Percentiles rank a stretch among this genome's conserved stretches.
Evolutionary conservation across 257 asterid genomes (phyloP).

Genomic region (Gentiana dahurica): DNA sequence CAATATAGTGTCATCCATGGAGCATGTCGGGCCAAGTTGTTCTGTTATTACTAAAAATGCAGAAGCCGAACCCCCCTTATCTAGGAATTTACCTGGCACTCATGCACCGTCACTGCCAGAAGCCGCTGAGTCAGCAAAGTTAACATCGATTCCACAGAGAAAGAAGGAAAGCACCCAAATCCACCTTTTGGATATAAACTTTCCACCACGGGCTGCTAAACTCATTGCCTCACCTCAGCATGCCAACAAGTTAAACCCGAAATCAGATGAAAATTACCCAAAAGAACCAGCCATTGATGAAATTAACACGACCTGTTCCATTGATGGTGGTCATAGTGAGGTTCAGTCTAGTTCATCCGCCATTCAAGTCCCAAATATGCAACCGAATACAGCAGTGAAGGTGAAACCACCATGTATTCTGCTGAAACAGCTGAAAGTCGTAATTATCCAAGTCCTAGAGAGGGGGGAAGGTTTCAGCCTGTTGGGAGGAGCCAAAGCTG

Average conservation of each 20-base stretch:
- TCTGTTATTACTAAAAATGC: constrained; percentile 21
- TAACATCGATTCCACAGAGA: constrained; percentile 40
- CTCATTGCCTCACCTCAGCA: constrained; percentile 31
- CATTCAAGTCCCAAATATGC: constrained; percentile 27
- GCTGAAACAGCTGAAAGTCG: constrained; percentile 99
- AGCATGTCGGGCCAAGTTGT: constrained; percentile 38
- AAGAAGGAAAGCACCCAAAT: constrained; percentile 44
- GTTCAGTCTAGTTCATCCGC: constrained; percentile 58
- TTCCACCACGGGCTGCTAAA: constrained; percentile 57
- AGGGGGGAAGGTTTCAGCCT: constrained; percentile 41
- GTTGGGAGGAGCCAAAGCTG: constrained; percentile 97
- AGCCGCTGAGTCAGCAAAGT: constrained; percentile 61
- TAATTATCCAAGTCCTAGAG: constrained; percentile 66
- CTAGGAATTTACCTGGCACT: constrained; percentile 28
- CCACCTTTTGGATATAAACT: constrained; percentile 84
- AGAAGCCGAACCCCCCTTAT: constrained; percentile 25
- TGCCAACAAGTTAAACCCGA: constrained; percentile 24
- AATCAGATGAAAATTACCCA: constrained; percentile 30
- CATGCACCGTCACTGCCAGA: constrained; percentile 61
- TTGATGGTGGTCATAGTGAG: constrained; percentile 63
- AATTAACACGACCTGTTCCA: constrained; percentile 64
- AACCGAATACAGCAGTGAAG: constrained; percentile 69
- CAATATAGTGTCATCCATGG: constrained; percentile 23
- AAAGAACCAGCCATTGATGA: constrained; percentile 39
- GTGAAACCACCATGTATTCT: constrained; percentile 97